Percentiles rank a stretch among this genome's conserved stretches.
Conservation (phyloP, 345 rosid species). For the Streptanthus diversifolius region DNA sequence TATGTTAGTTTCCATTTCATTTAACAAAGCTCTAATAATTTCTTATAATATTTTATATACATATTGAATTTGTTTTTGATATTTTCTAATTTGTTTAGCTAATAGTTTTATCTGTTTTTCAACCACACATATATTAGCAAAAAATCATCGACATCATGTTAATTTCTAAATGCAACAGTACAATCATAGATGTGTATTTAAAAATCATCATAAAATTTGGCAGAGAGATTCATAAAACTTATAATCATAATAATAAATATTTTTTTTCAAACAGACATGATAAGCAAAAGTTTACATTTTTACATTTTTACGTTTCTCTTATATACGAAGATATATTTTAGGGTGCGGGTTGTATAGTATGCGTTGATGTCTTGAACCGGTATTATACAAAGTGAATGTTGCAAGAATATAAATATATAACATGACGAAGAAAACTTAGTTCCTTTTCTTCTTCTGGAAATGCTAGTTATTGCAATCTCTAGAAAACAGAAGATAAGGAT, state of each 20-base stretch:
- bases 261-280: not conserved
- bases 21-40: not conserved
- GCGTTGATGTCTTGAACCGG: not conserved
- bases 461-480: not conserved
- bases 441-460: conserved; percentile 2
- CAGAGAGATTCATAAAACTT: not conserved
- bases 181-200: not conserved
- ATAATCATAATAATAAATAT: not conserved
- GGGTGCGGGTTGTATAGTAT: not conserved
- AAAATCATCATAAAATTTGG: not conserved
- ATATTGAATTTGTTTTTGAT: not conserved
- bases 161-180: not conserved
- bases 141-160: not conserved
- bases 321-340: not conserved
- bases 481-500: not conserved
- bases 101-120: not conserved
- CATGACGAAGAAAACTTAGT: not conserved
- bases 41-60: not conserved
- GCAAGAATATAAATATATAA: not conserved
- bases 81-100: not conserved
- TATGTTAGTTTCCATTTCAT: not conserved
- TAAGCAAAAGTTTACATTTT: not conserved
- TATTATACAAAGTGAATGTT: not conserved
- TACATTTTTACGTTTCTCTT: not conserved
- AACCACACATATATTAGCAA: not conserved